Evolutionary conservation across 139 green algal genomes (phyloP).

Genomic region (Coelastrella sp.): DNA sequence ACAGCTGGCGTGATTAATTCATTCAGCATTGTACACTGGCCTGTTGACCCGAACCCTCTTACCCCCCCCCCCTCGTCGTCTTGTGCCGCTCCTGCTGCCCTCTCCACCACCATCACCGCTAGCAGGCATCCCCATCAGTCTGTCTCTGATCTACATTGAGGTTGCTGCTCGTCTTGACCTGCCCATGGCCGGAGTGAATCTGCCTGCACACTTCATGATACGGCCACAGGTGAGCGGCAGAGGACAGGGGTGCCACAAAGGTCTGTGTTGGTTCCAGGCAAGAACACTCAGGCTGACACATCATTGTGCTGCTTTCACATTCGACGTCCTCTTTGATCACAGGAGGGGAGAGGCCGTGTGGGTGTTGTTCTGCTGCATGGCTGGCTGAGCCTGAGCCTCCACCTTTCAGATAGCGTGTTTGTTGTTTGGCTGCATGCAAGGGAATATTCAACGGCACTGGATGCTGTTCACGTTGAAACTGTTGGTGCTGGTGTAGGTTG

Average conservation of each 20-base stretch:
- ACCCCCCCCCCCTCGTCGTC: no score
- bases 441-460: no score
- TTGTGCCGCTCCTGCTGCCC: background rate
- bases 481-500: constrained; percentile 19
- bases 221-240: constrained; percentile 31
- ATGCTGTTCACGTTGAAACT: background rate
- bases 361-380: background rate
- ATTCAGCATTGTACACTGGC: no score
- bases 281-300: background rate
- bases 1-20: background rate
- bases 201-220: constrained; percentile 77
- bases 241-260: no score
- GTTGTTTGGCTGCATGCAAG: background rate
- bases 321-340: no score
- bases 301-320: background rate
- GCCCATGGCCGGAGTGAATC: constrained; percentile 62
- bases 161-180: constrained; percentile 57
- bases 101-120: background rate
- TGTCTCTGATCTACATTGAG: constrained; percentile 73
- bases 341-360: no score
- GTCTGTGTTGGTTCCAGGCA: constrained; percentile 31
- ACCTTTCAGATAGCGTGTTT: background rate
- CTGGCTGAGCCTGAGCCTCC: background rate
- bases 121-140: constrained; percentile 72
- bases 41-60: no score